Evolutionary conservation across 306 rosid genomes (phyloP).

Genomic region (Canavalia ensiformis): DNA sequence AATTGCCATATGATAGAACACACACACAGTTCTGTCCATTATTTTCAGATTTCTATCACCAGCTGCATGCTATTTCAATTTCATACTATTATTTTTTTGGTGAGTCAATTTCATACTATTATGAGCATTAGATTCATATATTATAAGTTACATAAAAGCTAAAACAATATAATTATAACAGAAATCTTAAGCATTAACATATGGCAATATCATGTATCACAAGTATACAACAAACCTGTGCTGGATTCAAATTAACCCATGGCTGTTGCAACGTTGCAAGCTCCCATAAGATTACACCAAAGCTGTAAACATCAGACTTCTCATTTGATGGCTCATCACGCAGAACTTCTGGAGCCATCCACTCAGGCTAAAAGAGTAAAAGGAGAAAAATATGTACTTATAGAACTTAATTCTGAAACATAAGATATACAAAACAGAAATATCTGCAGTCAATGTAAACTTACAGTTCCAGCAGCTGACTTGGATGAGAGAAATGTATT

Average conservation of each 20-base stretch:
- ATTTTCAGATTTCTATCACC: constrained; percentile 35
- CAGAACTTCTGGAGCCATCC: constrained; percentile 99
- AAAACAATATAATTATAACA: constrained; percentile 35
- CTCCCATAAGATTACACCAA: constrained; percentile 98
- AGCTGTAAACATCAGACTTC: constrained; percentile 96
- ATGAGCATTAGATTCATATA: constrained; percentile 22
- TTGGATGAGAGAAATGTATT: constrained; percentile 96
- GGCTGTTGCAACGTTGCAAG: constrained; percentile 91
- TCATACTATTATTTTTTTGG: background rate
- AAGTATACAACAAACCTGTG: constrained; percentile 73
- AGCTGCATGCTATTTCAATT: constrained; percentile 24
- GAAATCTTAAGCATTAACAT: constrained; percentile 33
- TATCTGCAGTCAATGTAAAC: constrained; percentile 50
- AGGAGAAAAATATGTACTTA: constrained; percentile 18
- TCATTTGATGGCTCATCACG: constrained; percentile 98
- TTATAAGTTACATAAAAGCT: constrained; percentile 19
- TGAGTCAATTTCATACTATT: background rate
- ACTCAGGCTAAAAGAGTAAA: constrained; percentile 74
- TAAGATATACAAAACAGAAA: constrained; percentile 24
- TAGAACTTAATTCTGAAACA: constrained; percentile 28
- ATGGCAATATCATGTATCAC: constrained; percentile 23
- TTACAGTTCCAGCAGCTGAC: constrained; percentile 99
- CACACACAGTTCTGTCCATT: constrained; percentile 12
- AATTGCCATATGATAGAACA: too few species aligned
- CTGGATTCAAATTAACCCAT: constrained; percentile 92